A percentile compares a stretch with the other conserved stretches of the same genome.
These are phyloP conservation scores for Cicer cuneatum DNA, from an alignment of 306 rosid species.

Conservation along the genomic window DNA sequence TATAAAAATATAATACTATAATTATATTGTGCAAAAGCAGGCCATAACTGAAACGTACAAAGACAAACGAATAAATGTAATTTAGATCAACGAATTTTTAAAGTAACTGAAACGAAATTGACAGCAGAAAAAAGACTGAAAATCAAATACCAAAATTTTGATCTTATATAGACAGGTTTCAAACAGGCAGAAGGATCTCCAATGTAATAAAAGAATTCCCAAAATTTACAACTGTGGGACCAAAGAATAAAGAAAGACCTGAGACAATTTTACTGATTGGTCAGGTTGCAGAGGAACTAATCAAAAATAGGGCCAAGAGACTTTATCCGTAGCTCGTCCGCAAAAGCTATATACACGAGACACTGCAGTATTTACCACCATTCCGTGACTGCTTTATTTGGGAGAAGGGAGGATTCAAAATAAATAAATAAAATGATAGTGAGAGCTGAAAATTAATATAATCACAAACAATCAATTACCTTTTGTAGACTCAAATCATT, in stretches of 20 bases:
- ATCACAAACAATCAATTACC: constrained; percentile 50
- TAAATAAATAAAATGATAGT: not conserved
- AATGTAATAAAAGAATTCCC: constrained; percentile 25
- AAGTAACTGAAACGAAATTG: not conserved
- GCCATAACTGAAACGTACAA: not conserved
- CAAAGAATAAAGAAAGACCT: constrained; percentile 41
- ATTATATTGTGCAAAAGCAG: not conserved
- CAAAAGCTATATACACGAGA: constrained; percentile 69
- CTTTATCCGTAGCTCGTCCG: constrained; percentile 54
- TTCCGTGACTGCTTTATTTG: constrained; percentile 22
- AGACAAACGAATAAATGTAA: not conserved
- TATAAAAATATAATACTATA: not conserved
- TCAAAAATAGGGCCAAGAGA: constrained; percentile 43
- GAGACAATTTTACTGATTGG: constrained; percentile 38
- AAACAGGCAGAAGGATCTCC: constrained; percentile 34
- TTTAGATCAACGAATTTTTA: not conserved
- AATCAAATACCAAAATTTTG: constrained; percentile 46
- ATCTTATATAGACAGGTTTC: constrained; percentile 43
- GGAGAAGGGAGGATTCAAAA: not conserved
- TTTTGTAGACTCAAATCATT: constrained; percentile 53
- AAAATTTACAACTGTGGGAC: constrained; percentile 46
- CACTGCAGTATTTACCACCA: constrained; percentile 59
- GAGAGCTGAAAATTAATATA: constrained; percentile 17
- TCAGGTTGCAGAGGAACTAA: constrained; percentile 44
- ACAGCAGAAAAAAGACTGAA: not conserved